Percentiles rank a stretch among this genome's conserved stretches.
phyloP scores from a whole-genome alignment of 495 filamentous ascomycete species.

The Pseudevernia furfuracea region DNA sequence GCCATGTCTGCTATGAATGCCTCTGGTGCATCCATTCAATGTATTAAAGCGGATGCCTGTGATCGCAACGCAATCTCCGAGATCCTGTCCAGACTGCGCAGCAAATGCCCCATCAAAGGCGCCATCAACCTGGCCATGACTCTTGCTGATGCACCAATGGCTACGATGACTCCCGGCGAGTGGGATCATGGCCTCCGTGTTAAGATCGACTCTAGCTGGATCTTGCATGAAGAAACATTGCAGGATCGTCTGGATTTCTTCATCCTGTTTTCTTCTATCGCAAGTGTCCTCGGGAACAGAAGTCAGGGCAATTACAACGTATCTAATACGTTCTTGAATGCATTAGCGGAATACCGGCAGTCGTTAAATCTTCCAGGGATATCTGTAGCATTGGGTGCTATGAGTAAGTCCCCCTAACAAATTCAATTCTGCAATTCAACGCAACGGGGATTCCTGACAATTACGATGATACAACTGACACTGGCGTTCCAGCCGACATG shows the following conservation, averaged over 20 bases:
- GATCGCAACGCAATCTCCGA: constrained; percentile 17
- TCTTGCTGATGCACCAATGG: constrained; percentile 28
- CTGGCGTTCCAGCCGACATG: constrained; percentile 15
- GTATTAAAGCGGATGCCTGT: constrained; percentile 31
- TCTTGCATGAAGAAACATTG: constrained; percentile 18
- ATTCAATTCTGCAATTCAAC: background rate
- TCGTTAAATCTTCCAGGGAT: constrained; percentile 20
- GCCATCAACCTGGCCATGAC: constrained; percentile 40
- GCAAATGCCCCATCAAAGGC: constrained; percentile 33
- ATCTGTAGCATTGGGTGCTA: constrained; percentile 25
- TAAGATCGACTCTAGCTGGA: constrained; percentile 22
- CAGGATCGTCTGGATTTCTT: constrained; percentile 30
- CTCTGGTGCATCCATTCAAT: constrained; percentile 20
- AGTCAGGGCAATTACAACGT: constrained; percentile 29
- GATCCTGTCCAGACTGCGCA: constrained; percentile 6
- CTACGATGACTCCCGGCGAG: constrained; percentile 27
- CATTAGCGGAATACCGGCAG: constrained; percentile 27
- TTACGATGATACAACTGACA: constrained; percentile 5
- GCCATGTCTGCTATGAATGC: background rate
- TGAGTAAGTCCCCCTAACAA: constrained; percentile 14
- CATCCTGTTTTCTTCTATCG: constrained; percentile 30
- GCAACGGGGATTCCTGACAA: background rate
- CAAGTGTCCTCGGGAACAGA: constrained; percentile 22
- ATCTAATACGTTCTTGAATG: constrained; percentile 28
- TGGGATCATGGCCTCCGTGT: constrained; percentile 27